These are phyloP conservation scores for Pythium monospermum DNA, from an alignment of 352 stramenopile genomes.

Conservation along the genomic window DNA sequence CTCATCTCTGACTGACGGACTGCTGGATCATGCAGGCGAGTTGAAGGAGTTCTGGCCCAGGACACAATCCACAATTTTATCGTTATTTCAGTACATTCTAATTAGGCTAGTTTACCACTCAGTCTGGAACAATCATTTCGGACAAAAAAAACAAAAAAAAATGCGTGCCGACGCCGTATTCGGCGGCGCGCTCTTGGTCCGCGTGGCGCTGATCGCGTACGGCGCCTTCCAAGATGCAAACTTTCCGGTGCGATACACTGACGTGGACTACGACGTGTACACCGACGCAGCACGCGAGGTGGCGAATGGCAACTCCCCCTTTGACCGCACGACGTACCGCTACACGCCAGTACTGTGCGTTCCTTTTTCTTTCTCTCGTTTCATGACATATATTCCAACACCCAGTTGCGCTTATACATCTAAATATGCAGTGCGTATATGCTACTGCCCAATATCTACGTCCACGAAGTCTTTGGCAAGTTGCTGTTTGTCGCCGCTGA, in stretches of 20 bases:
- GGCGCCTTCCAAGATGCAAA: constrained; percentile 69
- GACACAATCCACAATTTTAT: too few species aligned
- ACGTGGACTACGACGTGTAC: constrained; percentile 99
- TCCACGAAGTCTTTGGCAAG: constrained; percentile 88
- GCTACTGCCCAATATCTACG: constrained; percentile 69
- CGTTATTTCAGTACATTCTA: too few species aligned
- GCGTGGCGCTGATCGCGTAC: constrained; percentile 64
- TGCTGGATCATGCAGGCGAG: too few species aligned
- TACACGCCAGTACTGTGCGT: constrained; percentile 96
- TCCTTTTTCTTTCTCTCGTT: background rate
- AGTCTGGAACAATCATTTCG: too few species aligned
- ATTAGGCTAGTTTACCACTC: background rate
- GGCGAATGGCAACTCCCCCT: constrained; percentile 85
- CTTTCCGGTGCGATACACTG: constrained; percentile 94
- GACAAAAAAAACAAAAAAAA: constrained; percentile 8
- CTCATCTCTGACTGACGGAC: too few species aligned
- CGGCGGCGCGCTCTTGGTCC: constrained; percentile 44
- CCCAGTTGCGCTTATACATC: background rate
- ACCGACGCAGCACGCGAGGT: constrained; percentile 94
- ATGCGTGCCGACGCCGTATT: constrained; percentile 33
- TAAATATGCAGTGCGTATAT: constrained; percentile 45
- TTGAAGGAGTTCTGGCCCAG: too few species aligned
- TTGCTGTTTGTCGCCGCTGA: constrained; percentile 96
- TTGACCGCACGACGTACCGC: constrained; percentile 96
- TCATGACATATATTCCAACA: background rate